Evolutionary conservation across 331 rosid species (phyloP).

Genomic region (Malus hybrid): DNA sequence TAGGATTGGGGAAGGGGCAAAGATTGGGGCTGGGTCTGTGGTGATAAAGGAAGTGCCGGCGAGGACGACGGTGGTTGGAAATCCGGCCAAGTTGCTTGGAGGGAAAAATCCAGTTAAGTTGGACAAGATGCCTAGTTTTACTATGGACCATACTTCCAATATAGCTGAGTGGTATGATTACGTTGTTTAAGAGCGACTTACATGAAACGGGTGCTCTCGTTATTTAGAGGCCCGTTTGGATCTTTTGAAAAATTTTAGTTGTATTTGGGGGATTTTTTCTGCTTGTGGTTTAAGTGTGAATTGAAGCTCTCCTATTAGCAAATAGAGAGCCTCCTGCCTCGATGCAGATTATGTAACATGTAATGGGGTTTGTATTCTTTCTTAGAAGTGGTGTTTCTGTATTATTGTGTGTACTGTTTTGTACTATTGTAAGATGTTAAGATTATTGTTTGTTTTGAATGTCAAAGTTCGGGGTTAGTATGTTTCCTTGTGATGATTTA

Average conservation of each 20-base stretch:
- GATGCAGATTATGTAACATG: not conserved
- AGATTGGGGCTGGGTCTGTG: conserved; percentile 83
- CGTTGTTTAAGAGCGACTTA: conserved; percentile 29
- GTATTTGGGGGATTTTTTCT: not conserved
- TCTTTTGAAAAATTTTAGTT: too few species aligned
- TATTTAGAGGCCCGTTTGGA: not conserved
- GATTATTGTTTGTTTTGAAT: too few species aligned
- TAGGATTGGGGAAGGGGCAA: conserved; percentile 66
- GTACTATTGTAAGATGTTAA: not conserved
- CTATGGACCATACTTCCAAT: conserved; percentile 76
- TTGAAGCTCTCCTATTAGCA: conserved; percentile 50
- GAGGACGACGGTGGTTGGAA: conserved; percentile 69
- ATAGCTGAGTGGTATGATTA: conserved; percentile 73
- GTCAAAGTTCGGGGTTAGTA: not conserved
- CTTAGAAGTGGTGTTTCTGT: not conserved
- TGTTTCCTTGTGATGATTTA: not conserved
- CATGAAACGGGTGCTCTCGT: not conserved
- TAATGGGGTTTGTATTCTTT: not conserved
- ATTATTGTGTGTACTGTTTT: not conserved
- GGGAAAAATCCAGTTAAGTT: conserved; percentile 70
- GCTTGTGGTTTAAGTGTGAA: conserved; percentile 47
- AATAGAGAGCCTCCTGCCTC: conserved; percentile 12
- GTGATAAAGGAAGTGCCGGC: conserved; percentile 66
- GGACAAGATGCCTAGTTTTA: conserved; percentile 64
- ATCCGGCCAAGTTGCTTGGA: conserved; percentile 76